Conservation (phyloP, 2,329 filamentous ascomycete genomes). For the Penicillium sp. region DNA sequence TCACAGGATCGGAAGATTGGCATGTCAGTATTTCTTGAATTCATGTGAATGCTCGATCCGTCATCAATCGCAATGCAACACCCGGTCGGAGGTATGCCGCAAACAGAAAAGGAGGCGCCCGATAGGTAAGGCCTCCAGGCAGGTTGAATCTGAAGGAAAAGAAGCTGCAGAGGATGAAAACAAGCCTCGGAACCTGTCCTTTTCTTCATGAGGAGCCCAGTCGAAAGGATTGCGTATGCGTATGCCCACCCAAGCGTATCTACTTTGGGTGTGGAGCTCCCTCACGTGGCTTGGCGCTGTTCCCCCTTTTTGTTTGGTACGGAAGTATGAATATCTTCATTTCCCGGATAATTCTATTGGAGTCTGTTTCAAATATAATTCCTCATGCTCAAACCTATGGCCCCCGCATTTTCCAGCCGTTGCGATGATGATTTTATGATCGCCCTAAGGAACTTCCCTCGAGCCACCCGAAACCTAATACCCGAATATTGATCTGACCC, state of each 20-base stretch:
- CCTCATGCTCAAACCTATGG: not conserved
- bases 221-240: constrained; percentile 20
- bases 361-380: not conserved
- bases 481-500: not conserved
- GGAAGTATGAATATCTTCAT: not conserved
- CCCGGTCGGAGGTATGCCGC: constrained; percentile 5
- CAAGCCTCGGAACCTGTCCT: not conserved
- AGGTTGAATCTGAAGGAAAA: not conserved
- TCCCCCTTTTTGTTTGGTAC: not conserved
- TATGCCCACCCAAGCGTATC: constrained; percentile 12
- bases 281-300: constrained; percentile 20
- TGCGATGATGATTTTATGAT: not conserved
- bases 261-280: constrained; percentile 14
- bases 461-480: not conserved
- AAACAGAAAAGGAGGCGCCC: not conserved
- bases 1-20: constrained; percentile 13
- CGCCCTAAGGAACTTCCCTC: not conserved
- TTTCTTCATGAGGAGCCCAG: not conserved
- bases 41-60: constrained; percentile 10
- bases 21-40: constrained; percentile 13
- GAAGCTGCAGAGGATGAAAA: not conserved
- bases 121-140: not conserved
- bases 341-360: not conserved
- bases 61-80: constrained; percentile 16
- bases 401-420: not conserved